Evolutionary conservation across 345 rosid species (phyloP).

Genomic region (Salix caprea): DNA sequence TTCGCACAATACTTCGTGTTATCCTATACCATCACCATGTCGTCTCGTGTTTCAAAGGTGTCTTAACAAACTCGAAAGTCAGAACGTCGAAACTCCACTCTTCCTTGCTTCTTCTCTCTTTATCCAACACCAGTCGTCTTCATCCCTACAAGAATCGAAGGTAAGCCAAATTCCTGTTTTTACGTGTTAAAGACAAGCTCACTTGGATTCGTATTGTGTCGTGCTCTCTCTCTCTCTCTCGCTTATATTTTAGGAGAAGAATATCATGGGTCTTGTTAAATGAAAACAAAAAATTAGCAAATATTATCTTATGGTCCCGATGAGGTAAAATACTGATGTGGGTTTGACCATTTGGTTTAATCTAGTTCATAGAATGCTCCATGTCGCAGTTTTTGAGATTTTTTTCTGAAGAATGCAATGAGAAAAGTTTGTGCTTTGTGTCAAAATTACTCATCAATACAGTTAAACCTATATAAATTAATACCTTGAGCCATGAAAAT

Average conservation of each 20-base stretch:
- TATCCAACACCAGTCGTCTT: no score
- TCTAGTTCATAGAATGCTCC: neutral
- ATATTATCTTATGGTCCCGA: neutral
- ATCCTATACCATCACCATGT: no score
- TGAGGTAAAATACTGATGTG: neutral
- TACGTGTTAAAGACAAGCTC: neutral
- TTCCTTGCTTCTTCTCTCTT: neutral
- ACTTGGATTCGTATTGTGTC: neutral
- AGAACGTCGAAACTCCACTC: neutral
- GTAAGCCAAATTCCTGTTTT: neutral
- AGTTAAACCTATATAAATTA: no score
- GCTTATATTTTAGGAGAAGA: neutral
- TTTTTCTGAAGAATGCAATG: neutral
- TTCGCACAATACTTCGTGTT: no score
- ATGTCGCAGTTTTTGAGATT: neutral
- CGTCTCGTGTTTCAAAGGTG: no score
- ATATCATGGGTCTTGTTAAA: neutral
- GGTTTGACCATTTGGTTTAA: no score
- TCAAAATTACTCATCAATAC: neutral
- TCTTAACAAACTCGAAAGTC: neutral
- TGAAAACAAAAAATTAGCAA: neutral
- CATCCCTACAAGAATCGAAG: neutral
- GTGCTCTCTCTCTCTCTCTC: neutral
- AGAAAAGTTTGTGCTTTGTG: neutral
- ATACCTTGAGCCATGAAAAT: no score